Base-by-base conservation (phyloP, 1,284 basidiomycete genomes). In the Mycena sp. region DNA sequence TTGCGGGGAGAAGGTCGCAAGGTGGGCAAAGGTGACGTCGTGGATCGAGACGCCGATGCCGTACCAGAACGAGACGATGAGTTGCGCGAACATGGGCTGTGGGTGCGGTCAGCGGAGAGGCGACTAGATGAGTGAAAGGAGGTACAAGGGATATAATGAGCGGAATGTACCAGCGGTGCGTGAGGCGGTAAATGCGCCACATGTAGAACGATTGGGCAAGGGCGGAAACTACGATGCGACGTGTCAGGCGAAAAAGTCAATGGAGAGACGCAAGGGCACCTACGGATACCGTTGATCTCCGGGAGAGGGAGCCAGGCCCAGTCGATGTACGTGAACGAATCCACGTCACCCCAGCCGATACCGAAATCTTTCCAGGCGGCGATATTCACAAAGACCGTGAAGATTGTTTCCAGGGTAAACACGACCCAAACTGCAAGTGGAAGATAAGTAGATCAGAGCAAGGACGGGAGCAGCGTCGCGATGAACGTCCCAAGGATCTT, bases 201-300 rank as follows among this genome's bases (percentile, higher is more conserved):
- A 50, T 52, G 55, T 58, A 66, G 56, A 66, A 66, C 19, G 40
- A 21, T 38, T 66, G 64, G n/a, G 61, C 61, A 45, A 62, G 49
- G 6, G 54, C 41, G 37, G 55, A 37, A 30, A 64, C 61, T 65
- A 46, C 28, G 11, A n/a, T 23, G 32, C 37, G 52, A 38, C 40
- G 11, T n/a, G 19, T 40, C 23, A 54, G 37, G 25, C n/a, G 32
- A 43, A 10, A 19, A 54, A 28, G n/a, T n/a, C 12, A 30, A 54
- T 32, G 11, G 23, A 55, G 28, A 35, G 28, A 21, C 44, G 12
- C 28, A 26, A 11, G 32, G 46, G 44, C 11, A 57, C 52, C 10
- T 45, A 52, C 40, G 25, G 41, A 63, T 57, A 29, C 53, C 61
- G 40, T 49, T 52, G 32, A 66, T 23, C 29, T 46, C 38, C 41